Evolutionary conservation across 2,329 filamentous ascomycete species (phyloP).

Genomic region (Fusarium ambrosium): DNA sequence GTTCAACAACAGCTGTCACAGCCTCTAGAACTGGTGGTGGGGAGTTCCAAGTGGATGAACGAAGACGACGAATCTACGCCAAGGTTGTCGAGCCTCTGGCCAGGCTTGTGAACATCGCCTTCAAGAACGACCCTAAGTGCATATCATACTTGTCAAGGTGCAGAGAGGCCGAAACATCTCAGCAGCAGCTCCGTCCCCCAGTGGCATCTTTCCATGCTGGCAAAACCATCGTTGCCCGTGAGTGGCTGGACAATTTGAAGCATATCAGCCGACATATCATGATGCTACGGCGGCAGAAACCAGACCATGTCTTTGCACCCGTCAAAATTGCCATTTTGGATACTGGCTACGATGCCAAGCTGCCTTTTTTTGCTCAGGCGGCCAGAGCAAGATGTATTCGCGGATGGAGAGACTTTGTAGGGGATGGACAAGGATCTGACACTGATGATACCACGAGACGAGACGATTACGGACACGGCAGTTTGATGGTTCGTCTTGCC

Average conservation of each 20-base stretch:
- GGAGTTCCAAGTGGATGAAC: not conserved
- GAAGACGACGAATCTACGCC: not conserved
- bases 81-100: not conserved
- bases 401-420: not conserved
- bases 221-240: not conserved
- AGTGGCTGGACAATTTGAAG: not conserved
- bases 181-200: not conserved
- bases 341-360: not conserved
- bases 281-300: not conserved
- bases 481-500: constrained; percentile 1
- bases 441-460: not conserved
- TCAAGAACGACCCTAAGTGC: not conserved
- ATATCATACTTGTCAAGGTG: not conserved
- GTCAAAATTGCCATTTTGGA: not conserved
- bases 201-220: not conserved
- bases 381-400: not conserved
- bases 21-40: not conserved
- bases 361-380: not conserved
- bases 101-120: not conserved
- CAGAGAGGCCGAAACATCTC: not conserved
- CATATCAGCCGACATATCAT: not conserved
- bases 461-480: not conserved
- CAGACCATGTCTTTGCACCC: not conserved
- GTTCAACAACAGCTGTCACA: not conserved
- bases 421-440: not conserved